Evolutionary conservation across 202 grass and related monocot genomes (phyloP).

Genomic region (Musa balbisiana): DNA sequence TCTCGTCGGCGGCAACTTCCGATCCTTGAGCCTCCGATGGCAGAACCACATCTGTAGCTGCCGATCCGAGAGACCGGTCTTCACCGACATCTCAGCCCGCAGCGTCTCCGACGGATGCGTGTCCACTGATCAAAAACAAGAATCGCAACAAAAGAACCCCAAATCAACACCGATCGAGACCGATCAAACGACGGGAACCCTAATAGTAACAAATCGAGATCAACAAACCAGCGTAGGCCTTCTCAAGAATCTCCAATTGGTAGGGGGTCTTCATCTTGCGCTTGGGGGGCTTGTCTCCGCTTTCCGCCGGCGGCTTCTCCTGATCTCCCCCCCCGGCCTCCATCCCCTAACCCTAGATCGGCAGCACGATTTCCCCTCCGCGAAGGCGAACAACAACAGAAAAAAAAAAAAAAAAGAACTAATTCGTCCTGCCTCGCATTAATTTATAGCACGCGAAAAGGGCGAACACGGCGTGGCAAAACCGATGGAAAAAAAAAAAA

Average conservation of each 20-base stretch:
- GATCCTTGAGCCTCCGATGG: slow-evolving; percentile 79
- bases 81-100: slow-evolving; percentile 50
- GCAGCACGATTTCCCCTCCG: background rate
- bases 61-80: slow-evolving; percentile 58
- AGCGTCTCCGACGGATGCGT: slow-evolving; percentile 48
- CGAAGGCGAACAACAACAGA: background rate
- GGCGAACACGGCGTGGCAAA: background rate
- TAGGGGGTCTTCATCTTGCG: slow-evolving; percentile 97
- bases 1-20: slow-evolving; percentile 34
- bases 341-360: slow-evolving; percentile 27
- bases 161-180: background rate
- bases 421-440: background rate
- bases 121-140: slow-evolving; percentile 39
- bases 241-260: slow-evolving; percentile 81
- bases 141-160: background rate
- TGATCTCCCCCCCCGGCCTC: slow-evolving; percentile 13
- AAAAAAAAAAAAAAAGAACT: background rate
- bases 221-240: slow-evolving; percentile 57
- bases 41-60: slow-evolving; percentile 99
- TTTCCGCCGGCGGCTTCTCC: slow-evolving; percentile 24
- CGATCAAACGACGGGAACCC: slow-evolving; percentile 11
- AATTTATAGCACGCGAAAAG: background rate
- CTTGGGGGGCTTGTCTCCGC: slow-evolving; percentile 36
- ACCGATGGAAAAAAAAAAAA: background rate
- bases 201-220: slow-evolving; percentile 46